Percentiles rank a stretch among this genome's conserved stretches.
Evolutionary conservation across 495 filamentous ascomycete species (phyloP).

Genomic region (Penicillium bialowiezense): DNA sequence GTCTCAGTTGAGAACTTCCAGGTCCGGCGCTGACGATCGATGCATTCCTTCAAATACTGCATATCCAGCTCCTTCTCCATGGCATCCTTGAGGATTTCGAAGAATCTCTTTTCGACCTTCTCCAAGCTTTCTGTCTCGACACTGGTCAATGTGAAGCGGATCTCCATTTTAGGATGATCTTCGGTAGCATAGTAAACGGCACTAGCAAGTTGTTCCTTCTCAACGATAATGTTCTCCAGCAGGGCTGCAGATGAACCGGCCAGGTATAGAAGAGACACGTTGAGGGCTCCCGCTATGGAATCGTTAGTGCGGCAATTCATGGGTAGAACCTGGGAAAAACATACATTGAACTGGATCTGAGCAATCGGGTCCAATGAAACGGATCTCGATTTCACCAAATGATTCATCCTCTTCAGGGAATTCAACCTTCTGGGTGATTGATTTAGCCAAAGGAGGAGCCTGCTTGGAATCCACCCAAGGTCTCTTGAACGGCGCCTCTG

Average conservation of each 20-base stretch:
- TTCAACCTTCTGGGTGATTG: conserved; percentile 70
- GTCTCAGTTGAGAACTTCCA: conserved; percentile 77
- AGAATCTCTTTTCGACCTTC: conserved; percentile 79
- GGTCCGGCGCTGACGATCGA: conserved; percentile 72
- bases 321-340: conserved; percentile 13
- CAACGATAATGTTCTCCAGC: conserved; percentile 87
- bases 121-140: conserved; percentile 83
- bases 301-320: conserved; percentile 13
- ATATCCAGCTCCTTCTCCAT: conserved; percentile 80
- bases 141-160: conserved; percentile 77
- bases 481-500: conserved; percentile 72
- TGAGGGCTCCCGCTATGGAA: conserved; percentile 60
- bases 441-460: conserved; percentile 65
- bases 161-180: conserved; percentile 71
- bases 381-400: conserved; percentile 77
- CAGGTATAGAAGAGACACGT: conserved; percentile 76
- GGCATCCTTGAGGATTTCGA: conserved; percentile 77
- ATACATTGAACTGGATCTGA: conserved; percentile 56
- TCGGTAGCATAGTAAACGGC: conserved; percentile 74
- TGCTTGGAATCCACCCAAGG: conserved; percentile 89
- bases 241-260: conserved; percentile 89
- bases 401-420: conserved; percentile 98
- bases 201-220: conserved; percentile 89
- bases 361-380: conserved; percentile 80
- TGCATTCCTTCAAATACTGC: conserved; percentile 81